Evolutionary conservation across 1,139 yeast species (phyloP).

Genomic region (Neolecta irregularis): DNA sequence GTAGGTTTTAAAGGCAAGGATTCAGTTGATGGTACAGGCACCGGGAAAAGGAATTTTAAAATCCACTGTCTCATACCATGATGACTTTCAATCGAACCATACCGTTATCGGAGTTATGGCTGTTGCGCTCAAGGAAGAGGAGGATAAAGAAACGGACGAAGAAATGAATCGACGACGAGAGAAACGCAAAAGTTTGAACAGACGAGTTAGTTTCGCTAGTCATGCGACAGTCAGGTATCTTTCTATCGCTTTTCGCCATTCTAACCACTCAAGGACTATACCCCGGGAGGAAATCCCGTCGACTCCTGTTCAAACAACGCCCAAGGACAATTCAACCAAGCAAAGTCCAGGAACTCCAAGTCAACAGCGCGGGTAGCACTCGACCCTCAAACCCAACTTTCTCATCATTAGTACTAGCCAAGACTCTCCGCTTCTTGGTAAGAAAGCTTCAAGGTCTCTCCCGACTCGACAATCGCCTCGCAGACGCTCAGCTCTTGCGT

Average conservation of each 20-base stretch:
- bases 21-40: no score
- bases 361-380: no score
- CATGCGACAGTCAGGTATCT: conserved; percentile 15
- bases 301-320: conserved; percentile 7
- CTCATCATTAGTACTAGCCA: no score
- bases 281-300: neutral
- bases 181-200: conserved; percentile 12
- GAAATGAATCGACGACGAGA: neutral
- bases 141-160: conserved; percentile 4
- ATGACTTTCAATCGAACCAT: no score
- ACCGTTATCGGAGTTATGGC: conserved; percentile 18
- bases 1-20: no score
- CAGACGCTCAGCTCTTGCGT: no score
- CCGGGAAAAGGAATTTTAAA: conserved; percentile 15
- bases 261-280: conserved; percentile 10
- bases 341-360: no score
- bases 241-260: neutral
- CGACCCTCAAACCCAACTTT: no score
- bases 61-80: conserved; percentile 6
- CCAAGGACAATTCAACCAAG: no score
- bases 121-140: conserved; percentile 14
- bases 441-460: no score
- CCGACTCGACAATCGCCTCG: no score
- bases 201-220: conserved; percentile 19
- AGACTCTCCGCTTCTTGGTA: no score